phyloP scores from a whole-genome alignment of 2,329 filamentous ascomycete species.

The Trichoderma pleuroti region DNA sequence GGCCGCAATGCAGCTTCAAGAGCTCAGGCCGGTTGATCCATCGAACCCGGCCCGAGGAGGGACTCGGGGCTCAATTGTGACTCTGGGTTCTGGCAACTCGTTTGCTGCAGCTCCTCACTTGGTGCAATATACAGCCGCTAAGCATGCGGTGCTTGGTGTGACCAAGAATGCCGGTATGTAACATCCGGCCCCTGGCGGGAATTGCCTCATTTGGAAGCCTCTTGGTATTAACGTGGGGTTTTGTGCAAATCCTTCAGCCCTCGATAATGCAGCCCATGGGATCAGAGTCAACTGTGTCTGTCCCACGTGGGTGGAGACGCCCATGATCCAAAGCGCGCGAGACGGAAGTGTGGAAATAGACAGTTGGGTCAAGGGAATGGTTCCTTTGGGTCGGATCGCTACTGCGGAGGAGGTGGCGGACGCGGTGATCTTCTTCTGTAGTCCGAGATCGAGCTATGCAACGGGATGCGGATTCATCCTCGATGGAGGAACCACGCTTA shows the following conservation, averaged over 20 bases:
- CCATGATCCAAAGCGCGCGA: slow-evolving; percentile 15
- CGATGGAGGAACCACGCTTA: slow-evolving; percentile 19
- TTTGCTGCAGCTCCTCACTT: slow-evolving; percentile 20
- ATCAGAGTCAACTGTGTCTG: slow-evolving; percentile 26
- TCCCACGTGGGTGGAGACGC: slow-evolving; percentile 23
- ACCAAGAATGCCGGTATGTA: slow-evolving; percentile 21
- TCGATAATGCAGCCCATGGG: slow-evolving; percentile 18
- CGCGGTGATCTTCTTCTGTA: slow-evolving; percentile 62
- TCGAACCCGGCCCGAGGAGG: slow-evolving; percentile 12
- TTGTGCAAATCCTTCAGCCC: slow-evolving; percentile 5
- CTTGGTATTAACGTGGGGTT: not conserved
- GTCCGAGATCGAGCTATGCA: slow-evolving; percentile 20
- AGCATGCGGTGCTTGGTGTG: slow-evolving; percentile 22
- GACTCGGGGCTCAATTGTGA: slow-evolving; percentile 21
- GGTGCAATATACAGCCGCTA: slow-evolving; percentile 19
- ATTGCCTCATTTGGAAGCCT: not conserved
- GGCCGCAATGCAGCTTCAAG: slow-evolving; percentile 19
- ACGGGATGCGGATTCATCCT: slow-evolving; percentile 15
- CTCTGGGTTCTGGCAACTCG: slow-evolving; percentile 20
- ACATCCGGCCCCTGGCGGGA: not conserved
- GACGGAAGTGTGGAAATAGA: slow-evolving; percentile 11
- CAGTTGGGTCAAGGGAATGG: slow-evolving; percentile 1
- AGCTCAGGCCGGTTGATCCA: not conserved
- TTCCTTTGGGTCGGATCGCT: slow-evolving; percentile 54
- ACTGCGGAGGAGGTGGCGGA: slow-evolving; percentile 64